Evolutionary conservation across 441 rosid species (phyloP).

Genomic region (Breynia disticha): DNA sequence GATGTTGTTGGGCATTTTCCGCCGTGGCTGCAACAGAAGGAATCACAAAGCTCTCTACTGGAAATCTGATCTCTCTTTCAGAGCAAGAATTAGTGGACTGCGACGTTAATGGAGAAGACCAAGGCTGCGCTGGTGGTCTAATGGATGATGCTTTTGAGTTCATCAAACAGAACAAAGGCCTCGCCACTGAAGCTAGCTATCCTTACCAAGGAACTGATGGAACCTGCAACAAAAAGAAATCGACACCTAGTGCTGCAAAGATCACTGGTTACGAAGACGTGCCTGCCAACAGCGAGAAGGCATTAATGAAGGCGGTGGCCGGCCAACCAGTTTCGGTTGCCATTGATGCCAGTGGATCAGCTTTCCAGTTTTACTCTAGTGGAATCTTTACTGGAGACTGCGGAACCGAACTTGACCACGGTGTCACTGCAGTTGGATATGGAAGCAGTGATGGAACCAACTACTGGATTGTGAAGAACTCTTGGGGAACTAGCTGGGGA

Average conservation of each 20-base stretch:
- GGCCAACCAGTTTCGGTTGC: conserved; percentile 72
- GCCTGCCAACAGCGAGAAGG: conserved; percentile 46
- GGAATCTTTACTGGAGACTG: conserved; percentile 64
- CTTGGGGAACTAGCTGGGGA: conserved; percentile 68
- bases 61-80: conserved; percentile 42
- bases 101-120: conserved; percentile 43
- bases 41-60: conserved; percentile 47
- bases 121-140: conserved; percentile 66
- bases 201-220: conserved; percentile 36
- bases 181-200: conserved; percentile 44
- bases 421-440: conserved; percentile 60
- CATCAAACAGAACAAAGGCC: conserved; percentile 49
- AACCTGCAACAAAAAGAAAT: conserved; percentile 30
- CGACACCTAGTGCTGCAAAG: conserved; percentile 21
- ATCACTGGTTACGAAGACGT: conserved; percentile 58
- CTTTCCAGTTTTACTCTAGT: conserved; percentile 63
- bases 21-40: conserved; percentile 76
- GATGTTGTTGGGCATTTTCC: conserved; percentile 87
- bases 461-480: conserved; percentile 69
- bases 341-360: conserved; percentile 54
- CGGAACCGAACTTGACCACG: conserved; percentile 58
- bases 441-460: conserved; percentile 51
- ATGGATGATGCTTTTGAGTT: conserved; percentile 67
- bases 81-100: conserved; percentile 75
- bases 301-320: conserved; percentile 50